Evolutionary conservation across 2,329 filamentous ascomycete species (phyloP), one percentile per base, ranked within the genome.

Genomic region (Colletotrichum euphorbiae): DNA sequence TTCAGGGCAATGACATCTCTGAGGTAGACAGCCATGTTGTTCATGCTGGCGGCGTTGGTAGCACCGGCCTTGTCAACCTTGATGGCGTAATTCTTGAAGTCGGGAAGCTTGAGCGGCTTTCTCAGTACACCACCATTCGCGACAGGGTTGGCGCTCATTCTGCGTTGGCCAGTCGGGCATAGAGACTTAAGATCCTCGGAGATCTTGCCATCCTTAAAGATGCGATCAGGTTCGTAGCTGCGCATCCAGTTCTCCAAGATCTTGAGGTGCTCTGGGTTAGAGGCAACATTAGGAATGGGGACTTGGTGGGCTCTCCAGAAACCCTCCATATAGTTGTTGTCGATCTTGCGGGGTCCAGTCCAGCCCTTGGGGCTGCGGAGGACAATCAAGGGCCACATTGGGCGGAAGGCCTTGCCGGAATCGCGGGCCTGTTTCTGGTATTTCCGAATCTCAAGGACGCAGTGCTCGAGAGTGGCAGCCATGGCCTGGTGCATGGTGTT

Each of bases 231-330:
- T 73, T 90, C 86, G 77, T 94, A 94, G 73, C 87, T 86, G 71
- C 86, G 88, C 90, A 94, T 92, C 92, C 92, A 94, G 33, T 87
- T 79, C 78, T 94, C 91, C 6, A 94, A 84, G 1, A 89, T 71
- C 79, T 91, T 87, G 63, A 94, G 81, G 67, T 93, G 89, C 13
- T 85, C 82, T 0, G 86, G 83, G 75, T 92, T 93, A 24, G 84
- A 86, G 40, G 84, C 83, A 1, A 91, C 90, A 71, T 92, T 90
- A 4, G 91, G 85, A 67, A 94, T 89, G 48, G 92, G 92, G 6
- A 94, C 89, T 78, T 94, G 92, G 75, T 94, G 92, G 17, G 91
- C 83, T 48, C 91, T 87, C 91, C 91, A 94, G 82, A 88, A 94
- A n/a, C 92, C 92, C 73, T 89, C 89, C 7, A 93, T 84, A 72